Evolutionary conservation across 1,139 yeast species (phyloP).

Genomic region (Scheffersomyces titani): DNA sequence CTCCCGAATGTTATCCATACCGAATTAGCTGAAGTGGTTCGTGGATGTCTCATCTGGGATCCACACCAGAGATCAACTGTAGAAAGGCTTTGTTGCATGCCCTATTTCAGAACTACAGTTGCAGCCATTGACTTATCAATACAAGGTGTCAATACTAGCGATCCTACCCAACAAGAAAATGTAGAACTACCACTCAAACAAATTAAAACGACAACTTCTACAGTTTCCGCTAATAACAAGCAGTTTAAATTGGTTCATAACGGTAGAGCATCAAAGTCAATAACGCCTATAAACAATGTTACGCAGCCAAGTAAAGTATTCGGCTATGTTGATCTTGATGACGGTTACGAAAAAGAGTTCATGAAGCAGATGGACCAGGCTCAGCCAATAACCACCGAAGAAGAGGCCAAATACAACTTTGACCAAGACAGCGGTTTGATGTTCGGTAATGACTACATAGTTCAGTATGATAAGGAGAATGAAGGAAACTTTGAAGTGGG

Average conservation of each 20-base stretch:
- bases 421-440: neutral
- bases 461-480: slow-evolving; percentile 5
- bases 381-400: neutral
- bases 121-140: slow-evolving; percentile 7
- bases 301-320: neutral
- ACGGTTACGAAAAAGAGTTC: slow-evolving; percentile 28
- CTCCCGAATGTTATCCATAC: slow-evolving; percentile 22
- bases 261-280: neutral
- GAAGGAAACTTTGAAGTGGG: slow-evolving; percentile 3
- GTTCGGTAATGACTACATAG: neutral
- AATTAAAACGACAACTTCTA: neutral
- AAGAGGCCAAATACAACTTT: neutral
- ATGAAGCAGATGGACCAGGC: slow-evolving; percentile 8
- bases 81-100: slow-evolving; percentile 44
- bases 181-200: neutral
- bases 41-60: slow-evolving; percentile 65
- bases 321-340: slow-evolving; percentile 24
- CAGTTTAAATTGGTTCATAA: neutral
- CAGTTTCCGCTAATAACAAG: neutral
- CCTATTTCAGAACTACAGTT: slow-evolving; percentile 51
- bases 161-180: neutral
- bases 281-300: neutral
- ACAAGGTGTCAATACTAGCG: slow-evolving; percentile 10
- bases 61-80: slow-evolving; percentile 57
- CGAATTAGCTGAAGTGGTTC: slow-evolving; percentile 51